A percentile compares a stretch with the other conserved stretches of the same genome.
Conservation (phyloP, 1,284 basidiomycete species). For the Microbotryum scabiosae region DNA sequence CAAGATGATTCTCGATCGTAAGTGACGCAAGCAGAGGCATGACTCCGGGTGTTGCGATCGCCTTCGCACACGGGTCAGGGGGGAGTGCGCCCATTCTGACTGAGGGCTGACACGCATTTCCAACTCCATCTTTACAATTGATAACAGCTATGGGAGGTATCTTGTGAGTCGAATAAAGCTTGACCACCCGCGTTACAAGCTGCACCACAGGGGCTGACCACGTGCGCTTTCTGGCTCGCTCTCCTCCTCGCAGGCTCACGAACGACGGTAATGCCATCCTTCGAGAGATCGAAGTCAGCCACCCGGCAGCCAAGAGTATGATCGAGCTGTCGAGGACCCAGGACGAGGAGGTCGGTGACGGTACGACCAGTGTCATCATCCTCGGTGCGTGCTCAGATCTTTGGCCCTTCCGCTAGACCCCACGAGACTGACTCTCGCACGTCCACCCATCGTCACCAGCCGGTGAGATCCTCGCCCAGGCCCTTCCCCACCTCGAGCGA, state of each 20-base stretch:
- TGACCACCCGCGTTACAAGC: accelerated
- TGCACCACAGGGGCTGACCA: background rate
- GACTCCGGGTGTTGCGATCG: background rate
- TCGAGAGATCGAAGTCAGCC: constrained; percentile 94
- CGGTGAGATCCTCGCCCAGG: constrained; percentile 97
- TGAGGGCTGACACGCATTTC: background rate
- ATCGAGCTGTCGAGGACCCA: constrained; percentile 95
- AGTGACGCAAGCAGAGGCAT: background rate
- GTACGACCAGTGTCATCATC: constrained; percentile 95
- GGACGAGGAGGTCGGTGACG: constrained; percentile 97
- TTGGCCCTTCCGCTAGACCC: background rate
- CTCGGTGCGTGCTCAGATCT: constrained; percentile 53
- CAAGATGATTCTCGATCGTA: constrained; percentile 90
- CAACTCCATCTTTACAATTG: background rate
- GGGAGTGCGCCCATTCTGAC: too few species aligned
- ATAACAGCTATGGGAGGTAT: constrained; percentile 77
- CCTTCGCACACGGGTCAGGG: constrained; percentile 22
- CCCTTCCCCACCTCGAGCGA: constrained; percentile 81
- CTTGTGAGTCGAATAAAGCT: constrained; percentile 51
- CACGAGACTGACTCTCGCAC: background rate
- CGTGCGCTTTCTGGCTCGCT: background rate
- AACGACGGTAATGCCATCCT: constrained; percentile 98
- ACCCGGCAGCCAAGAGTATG: constrained; percentile 99
- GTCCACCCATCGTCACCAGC: constrained; percentile 47
- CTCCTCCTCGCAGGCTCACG: constrained; percentile 57